Conservation (phyloP, 176 grass and related monocot species). For the Elaeis guineensis region DNA sequence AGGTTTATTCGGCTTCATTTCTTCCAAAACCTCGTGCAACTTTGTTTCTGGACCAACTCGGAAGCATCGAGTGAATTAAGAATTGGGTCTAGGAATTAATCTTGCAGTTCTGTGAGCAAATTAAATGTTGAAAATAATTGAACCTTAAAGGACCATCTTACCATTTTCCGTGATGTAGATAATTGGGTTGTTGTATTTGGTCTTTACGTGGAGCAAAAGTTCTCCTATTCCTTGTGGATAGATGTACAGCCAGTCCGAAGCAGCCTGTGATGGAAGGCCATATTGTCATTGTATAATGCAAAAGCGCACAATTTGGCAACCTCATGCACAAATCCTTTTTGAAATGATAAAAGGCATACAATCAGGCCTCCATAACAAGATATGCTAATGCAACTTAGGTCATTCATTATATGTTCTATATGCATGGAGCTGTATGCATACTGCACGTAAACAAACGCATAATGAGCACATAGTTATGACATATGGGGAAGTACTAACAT, state of each 20-base stretch:
- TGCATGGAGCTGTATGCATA: neutral
- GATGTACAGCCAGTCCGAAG: conserved; percentile 8
- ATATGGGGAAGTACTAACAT: neutral
- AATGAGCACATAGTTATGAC: conserved; percentile 1
- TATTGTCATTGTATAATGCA: neutral
- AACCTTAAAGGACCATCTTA: neutral
- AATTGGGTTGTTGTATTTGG: too few relatives aligned
- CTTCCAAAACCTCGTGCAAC: too few relatives aligned
- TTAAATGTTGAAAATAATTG: neutral
- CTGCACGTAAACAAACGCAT: neutral
- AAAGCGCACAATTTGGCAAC: neutral
- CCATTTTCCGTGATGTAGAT: too few relatives aligned
- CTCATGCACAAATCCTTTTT: neutral
- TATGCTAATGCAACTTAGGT: neutral
- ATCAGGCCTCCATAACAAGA: neutral
- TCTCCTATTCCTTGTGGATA: too few relatives aligned
- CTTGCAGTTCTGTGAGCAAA: conserved; percentile 6
- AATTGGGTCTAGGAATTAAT: neutral
- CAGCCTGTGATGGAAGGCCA: conserved; percentile 17
- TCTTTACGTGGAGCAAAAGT: too few relatives aligned
- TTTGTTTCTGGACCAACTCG: too few relatives aligned
- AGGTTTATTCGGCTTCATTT: too few relatives aligned
- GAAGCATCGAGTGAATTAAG: neutral
- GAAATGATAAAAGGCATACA: neutral
- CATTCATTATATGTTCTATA: neutral